Evolutionary conservation across 179 eudicot genomes (phyloP).

Genomic region (Silene noctiflora): DNA sequence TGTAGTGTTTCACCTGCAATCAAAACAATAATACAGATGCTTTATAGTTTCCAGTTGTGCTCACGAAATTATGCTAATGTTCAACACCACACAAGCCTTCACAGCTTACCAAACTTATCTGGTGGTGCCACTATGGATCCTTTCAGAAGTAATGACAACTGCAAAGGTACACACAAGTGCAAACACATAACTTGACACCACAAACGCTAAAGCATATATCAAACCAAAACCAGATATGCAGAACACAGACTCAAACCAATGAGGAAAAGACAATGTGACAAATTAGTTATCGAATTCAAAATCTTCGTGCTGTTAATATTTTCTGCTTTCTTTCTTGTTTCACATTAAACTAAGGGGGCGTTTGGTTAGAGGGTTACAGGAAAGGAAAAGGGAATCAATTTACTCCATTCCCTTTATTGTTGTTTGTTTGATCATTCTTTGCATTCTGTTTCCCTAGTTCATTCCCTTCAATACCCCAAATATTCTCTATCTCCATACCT

Average conservation of each 20-base stretch:
- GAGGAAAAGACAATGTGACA: neutral
- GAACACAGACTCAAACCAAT: slow-evolving; percentile 7
- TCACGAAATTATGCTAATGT: neutral
- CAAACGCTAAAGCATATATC: slow-evolving; percentile 3
- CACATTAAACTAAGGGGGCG: neutral
- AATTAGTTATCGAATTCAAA: neutral
- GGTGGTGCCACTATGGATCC: slow-evolving; percentile 98
- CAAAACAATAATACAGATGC: slow-evolving; percentile 17
- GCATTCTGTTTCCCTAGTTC: too few relatives aligned
- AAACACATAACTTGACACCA: neutral
- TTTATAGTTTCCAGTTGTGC: slow-evolving; percentile 2
- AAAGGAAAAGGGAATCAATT: too few relatives aligned
- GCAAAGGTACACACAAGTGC: slow-evolving; percentile 24
- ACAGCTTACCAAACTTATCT: slow-evolving; percentile 79
- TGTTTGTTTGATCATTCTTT: too few relatives aligned
- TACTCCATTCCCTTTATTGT: too few relatives aligned
- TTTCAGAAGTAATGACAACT: slow-evolving; percentile 86
- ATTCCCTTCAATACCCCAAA: too few relatives aligned
- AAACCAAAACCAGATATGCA: neutral
- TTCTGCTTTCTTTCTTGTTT: neutral
- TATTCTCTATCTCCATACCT: too few relatives aligned
- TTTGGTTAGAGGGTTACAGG: too few relatives aligned
- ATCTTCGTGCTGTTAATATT: neutral
- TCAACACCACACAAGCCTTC: neutral
- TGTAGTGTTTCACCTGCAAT: slow-evolving; percentile 88